phyloP scores from a whole-genome alignment of 495 filamentous ascomycete species.

The Podospora fimiseda region DNA sequence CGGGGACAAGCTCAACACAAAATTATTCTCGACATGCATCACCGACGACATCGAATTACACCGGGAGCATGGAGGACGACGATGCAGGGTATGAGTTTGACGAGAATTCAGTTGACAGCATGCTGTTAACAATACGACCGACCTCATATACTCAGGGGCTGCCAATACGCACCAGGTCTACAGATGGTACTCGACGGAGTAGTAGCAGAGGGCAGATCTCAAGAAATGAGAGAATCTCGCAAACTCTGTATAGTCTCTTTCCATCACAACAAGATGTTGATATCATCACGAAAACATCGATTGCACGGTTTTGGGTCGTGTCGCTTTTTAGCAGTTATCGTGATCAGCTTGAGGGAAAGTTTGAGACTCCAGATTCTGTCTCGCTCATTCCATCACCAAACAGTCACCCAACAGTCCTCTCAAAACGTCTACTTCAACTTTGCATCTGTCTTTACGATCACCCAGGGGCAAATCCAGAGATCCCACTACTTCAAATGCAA shows the following conservation, averaged over 20 bases:
- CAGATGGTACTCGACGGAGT: not conserved
- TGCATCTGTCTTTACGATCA: constrained; percentile 44
- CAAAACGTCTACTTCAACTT: constrained; percentile 42
- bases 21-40: not conserved
- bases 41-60: constrained; percentile 12
- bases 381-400: constrained; percentile 25
- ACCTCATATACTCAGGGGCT: too few relatives aligned
- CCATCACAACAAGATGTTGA: constrained; percentile 36
- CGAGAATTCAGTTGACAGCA: too few relatives aligned
- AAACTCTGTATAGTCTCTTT: constrained; percentile 29
- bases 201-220: constrained; percentile 11
- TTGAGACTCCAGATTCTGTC: constrained; percentile 21
- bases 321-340: constrained; percentile 22
- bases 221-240: constrained; percentile 22
- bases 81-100: not conserved
- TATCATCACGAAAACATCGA: constrained; percentile 22
- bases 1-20: not conserved
- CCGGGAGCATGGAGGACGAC: not conserved
- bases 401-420: constrained; percentile 40
- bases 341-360: constrained; percentile 21
- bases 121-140: too few relatives aligned
- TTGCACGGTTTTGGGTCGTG: constrained; percentile 26
- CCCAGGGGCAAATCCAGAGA: constrained; percentile 8
- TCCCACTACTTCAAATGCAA: constrained; percentile 24
- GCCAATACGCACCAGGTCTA: not conserved